Base-by-base conservation (phyloP, 306 rosid genomes). In the Begonia fuchsioides region DNA sequence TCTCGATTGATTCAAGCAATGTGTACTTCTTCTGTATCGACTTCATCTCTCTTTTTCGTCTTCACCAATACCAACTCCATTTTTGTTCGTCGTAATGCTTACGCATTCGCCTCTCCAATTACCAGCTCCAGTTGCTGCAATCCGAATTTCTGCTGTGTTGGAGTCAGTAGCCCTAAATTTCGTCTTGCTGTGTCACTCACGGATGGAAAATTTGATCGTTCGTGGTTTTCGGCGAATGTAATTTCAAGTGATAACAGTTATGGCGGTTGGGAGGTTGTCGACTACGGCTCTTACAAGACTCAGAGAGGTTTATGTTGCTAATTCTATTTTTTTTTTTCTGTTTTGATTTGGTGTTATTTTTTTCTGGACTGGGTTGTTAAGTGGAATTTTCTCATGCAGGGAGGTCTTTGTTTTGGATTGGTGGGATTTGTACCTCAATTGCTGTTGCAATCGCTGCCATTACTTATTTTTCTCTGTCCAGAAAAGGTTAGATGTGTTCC, bases 221-320 rank as follows among this genome's bases (percentile, higher is more conserved):
- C 79, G 1, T 79, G 82, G 87, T 45, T 47, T 53, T 58, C 80
- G 13, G 61, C 66, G 10, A 43, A 67, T 39, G 47, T 44, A 13
- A 55, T 44, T 43, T 46, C 71, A 51, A 47, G 32, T 38, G 9
- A 47, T 62, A 60, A 50, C 46, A 63, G 56, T 39, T 74, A 60
- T 54, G 76, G 76, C 44, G 96, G 96, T 3, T 81, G 96, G 96
- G 77, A 68, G 39, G 7, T 65, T 47, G 38, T 62, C 20, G 73
- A 78, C 9, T 2, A 61, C 47, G 81, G 80, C 15, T 17, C 51
- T 51, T 68, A 0, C 18, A 53, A 20, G 18, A 52, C 40, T 44
- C 56, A 57, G 20, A 56, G 52, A 53, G 82, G 82, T 76, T n/a
- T 13, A 11, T 51, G 43, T 52, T 38, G 58, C 46, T 2, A 2